These are phyloP conservation scores for Neospermospora avenae DNA, from an alignment of 2,329 filamentous ascomycete genomes.

Conservation along the genomic window DNA sequence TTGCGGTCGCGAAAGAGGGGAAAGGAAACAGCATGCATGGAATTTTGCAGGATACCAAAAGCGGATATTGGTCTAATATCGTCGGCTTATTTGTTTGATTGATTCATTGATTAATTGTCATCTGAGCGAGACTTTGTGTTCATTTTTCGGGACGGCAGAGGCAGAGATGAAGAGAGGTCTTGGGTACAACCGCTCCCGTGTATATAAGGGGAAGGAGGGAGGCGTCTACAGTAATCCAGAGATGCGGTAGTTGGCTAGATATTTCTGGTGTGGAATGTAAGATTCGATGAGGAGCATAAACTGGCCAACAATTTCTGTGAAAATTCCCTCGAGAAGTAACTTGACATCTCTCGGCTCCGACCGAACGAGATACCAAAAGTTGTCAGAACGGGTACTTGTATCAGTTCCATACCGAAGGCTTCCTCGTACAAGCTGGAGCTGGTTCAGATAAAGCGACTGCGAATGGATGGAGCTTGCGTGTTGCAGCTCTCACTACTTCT, in stretches of 20 bases:
- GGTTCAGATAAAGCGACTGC: no score
- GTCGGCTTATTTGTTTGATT: not conserved
- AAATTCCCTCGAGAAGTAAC: no score
- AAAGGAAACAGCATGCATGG: not conserved
- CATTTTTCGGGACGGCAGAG: not conserved
- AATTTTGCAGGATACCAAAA: slow-evolving; percentile 6
- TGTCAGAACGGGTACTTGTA: no score
- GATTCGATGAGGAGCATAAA: not conserved
- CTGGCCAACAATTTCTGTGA: no score
- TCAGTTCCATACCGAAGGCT: no score
- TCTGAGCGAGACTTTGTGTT: not conserved
- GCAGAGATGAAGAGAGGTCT: not conserved
- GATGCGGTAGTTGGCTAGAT: not conserved
- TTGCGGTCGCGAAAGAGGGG: not conserved
- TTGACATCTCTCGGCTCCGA: no score
- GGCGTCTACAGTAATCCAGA: not conserved
- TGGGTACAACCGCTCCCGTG: not conserved
- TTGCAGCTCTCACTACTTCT: no score
- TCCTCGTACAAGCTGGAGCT: no score
- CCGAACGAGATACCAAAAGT: no score
- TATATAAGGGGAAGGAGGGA: not conserved
- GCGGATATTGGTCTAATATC: slow-evolving; percentile 1
- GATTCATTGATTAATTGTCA: not conserved
- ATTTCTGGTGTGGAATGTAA: not conserved
- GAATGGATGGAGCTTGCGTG: no score